phyloP scores from a whole-genome alignment of 768 basidiomycete genomes.

The Mycena leptocephala region DNA sequence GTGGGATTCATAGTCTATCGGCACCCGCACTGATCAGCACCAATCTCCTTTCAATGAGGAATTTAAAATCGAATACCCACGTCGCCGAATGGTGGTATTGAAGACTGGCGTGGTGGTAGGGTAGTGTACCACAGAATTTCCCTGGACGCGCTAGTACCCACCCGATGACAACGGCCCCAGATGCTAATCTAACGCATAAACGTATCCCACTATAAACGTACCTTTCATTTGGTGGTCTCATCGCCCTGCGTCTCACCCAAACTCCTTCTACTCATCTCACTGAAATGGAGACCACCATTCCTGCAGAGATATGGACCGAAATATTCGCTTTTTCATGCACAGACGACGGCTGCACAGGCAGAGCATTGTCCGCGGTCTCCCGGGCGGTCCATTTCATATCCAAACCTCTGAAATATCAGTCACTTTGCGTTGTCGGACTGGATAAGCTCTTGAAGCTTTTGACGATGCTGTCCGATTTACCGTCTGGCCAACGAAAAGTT shows the following conservation, averaged over 20 bases:
- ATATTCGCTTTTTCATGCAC: constrained; percentile 15
- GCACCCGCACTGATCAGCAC: too few relatives aligned
- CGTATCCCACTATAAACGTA: too few relatives aligned
- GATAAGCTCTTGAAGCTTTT: background rate
- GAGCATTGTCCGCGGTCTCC: constrained; percentile 6
- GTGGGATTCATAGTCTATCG: too few relatives aligned
- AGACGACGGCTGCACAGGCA: constrained; percentile 13
- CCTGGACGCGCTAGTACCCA: too few relatives aligned
- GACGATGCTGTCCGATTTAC: background rate
- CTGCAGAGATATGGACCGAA: constrained; percentile 1
- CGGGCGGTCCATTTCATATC: background rate
- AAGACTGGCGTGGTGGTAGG: background rate
- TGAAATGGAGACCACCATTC: constrained; percentile 11
- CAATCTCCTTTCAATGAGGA: too few relatives aligned
- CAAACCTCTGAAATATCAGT: constrained; percentile 26
- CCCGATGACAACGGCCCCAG: too few relatives aligned
- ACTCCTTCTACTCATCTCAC: background rate
- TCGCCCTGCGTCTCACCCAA: background rate
- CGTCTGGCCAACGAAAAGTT: constrained; percentile 1
- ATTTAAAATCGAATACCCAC: background rate
- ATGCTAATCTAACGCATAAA: too few relatives aligned
- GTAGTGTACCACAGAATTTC: too few relatives aligned
- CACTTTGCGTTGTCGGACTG: background rate
- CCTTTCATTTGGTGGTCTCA: background rate
- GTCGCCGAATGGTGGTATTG: background rate